Evolutionary conservation across 495 filamentous ascomycete genomes (phyloP), one percentile per base, ranked within the genome.

Genomic region (Xylaria acuta): DNA sequence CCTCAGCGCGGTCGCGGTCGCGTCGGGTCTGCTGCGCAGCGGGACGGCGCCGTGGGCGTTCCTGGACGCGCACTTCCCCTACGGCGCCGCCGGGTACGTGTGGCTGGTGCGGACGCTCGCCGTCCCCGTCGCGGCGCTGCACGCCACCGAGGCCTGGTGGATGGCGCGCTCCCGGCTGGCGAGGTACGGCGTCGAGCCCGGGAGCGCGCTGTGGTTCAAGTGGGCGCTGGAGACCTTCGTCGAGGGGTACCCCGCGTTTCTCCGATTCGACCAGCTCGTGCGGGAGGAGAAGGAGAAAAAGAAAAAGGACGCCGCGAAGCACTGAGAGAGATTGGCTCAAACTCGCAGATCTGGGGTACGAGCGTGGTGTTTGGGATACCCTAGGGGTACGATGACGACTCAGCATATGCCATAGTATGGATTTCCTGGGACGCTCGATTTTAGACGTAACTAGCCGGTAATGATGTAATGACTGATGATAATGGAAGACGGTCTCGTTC

Each of bases 51-150:
- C 67, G 9, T 80, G 74, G 73, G 30, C 30, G 6, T 6, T 69
- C 5, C 34, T 83, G 7, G 75, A 79, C 43, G 43, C 32, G 4
- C 65, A 49, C 59, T 70, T 70, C 43, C 80, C 79, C 14, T 74
- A 76, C 1, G 84, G 82, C 32, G 75, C 75, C 22, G 51, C 14
- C 1, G 75, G 71, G 40, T 84, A 80, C 40, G 22, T 54, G 58
- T 84, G 83, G 85, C 47, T 83, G 3, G 82, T 83, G n/a, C 68
- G 75, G 41, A 51, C 75, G 3, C 77, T 86, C 20, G 78, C 82
- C 41, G 25, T 65, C 51, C 81, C 81, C 1, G 78, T 82, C 12
- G 3, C 84, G 20, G 67, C 25, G 3, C 77, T 84, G 12, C 85
- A 86, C 45, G 0, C 78, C 4, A 49, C 56, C n/a, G 85, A 86